These are phyloP conservation scores for Trichophyton schoenleinii DNA, from an alignment of 2,329 filamentous ascomycete species.

Conservation along the genomic window DNA sequence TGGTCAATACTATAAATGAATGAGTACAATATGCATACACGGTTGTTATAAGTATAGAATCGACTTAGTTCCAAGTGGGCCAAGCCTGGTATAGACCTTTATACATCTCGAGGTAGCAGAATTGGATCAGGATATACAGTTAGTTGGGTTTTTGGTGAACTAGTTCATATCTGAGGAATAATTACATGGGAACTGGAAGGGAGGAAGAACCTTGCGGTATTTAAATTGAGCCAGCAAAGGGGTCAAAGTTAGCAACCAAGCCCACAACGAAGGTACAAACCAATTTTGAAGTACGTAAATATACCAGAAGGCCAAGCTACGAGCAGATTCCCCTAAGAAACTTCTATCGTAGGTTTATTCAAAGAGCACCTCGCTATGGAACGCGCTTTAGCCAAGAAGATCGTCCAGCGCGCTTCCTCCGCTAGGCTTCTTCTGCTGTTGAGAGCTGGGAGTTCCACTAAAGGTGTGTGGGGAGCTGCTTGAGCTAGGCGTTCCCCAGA, in stretches of 20 bases:
- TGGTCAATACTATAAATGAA: not conserved
- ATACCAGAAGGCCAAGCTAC: not conserved
- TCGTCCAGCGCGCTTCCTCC: slow-evolving; percentile 30
- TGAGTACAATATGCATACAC: slow-evolving; percentile 1
- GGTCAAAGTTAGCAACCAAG: not conserved
- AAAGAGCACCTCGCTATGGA: not conserved
- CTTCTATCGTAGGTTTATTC: not conserved
- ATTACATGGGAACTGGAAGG: not conserved
- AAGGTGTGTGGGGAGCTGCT: slow-evolving; percentile 36
- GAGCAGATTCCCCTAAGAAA: not conserved
- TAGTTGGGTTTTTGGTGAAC: no score
- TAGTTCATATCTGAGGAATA: not conserved
- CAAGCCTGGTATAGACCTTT: not conserved
- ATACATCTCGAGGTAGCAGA: not conserved
- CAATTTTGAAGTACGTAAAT: not conserved
- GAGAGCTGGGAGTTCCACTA: slow-evolving; percentile 11
- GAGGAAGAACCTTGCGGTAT: not conserved
- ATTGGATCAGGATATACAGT: not conserved
- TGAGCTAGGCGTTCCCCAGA: slow-evolving; percentile 67
- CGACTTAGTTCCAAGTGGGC: not conserved
- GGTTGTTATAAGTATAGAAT: not conserved
- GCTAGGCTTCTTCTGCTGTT: slow-evolving; percentile 21
- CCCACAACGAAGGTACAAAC: not conserved
- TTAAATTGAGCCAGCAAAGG: not conserved
- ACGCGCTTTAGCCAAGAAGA: slow-evolving; percentile 24